phyloP scores from a whole-genome alignment of 2,329 filamentous ascomycete species.

The Colletotrichum spaethianum region DNA sequence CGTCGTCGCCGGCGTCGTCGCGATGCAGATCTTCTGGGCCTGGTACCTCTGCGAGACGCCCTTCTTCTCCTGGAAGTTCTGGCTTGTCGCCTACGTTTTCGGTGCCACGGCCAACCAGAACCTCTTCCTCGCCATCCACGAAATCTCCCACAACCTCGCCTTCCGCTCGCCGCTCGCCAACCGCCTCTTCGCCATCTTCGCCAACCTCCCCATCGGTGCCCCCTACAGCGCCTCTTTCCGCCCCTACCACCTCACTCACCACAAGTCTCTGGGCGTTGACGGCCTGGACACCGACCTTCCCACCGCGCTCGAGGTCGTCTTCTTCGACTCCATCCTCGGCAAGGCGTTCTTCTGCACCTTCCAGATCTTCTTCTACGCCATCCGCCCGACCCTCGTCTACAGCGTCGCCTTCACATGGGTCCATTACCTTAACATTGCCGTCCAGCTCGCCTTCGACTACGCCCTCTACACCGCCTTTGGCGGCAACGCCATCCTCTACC shows the following conservation, averaged over 20 bases:
- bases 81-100: slow-evolving; percentile 89
- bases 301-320: slow-evolving; percentile 89
- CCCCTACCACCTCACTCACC: slow-evolving; percentile 97
- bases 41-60: slow-evolving; percentile 82
- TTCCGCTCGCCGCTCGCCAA: slow-evolving; percentile 87
- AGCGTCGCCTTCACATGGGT: slow-evolving; percentile 88
- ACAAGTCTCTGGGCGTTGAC: slow-evolving; percentile 97
- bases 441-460: slow-evolving; percentile 85
- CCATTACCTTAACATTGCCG: slow-evolving; percentile 84
- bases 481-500: slow-evolving; percentile 80
- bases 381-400: slow-evolving; percentile 96
- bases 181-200: slow-evolving; percentile 89
- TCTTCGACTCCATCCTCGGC: slow-evolving; percentile 94
- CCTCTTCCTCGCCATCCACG: slow-evolving; percentile 97
- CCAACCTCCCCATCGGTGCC: slow-evolving; percentile 94
- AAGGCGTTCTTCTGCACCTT: slow-evolving; percentile 99
- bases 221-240: slow-evolving; percentile 97
- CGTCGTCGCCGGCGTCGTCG: slow-evolving; percentile 86
- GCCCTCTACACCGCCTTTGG: slow-evolving; percentile 74
- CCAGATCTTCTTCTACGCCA: slow-evolving; percentile 98
- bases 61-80: slow-evolving; percentile 87
- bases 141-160: slow-evolving; percentile 97
- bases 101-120: slow-evolving; percentile 98
- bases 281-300: slow-evolving; percentile 97
- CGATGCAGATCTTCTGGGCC: slow-evolving; percentile 83